Evolutionary conservation across 2,329 filamentous ascomycete genomes (phyloP), one percentile per base, ranked within the genome.

Genomic region (Epichloe glyceriae): DNA sequence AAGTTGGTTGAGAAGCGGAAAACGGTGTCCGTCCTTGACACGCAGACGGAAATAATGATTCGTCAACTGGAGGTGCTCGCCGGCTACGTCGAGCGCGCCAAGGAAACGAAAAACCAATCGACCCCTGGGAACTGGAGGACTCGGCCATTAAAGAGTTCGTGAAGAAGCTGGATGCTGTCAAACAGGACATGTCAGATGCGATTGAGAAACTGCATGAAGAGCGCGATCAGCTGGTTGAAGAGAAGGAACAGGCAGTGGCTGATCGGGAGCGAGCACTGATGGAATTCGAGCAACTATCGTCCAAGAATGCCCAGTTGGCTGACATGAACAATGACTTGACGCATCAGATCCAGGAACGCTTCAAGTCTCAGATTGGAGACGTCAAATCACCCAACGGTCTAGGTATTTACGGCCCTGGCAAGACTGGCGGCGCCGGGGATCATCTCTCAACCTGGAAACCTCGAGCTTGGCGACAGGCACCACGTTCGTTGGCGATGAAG

Each of bases 311-410:
- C 0, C 91, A 97, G 69, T 76, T 98, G 53, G 85, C 88, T 30
- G 88, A 96, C 61, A 82, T 97, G 74, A 97, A 98, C 70, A 95
- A 95, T 60, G 88, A 95, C 63, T 74, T 98, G 51, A 90, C 94
- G 4, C 87, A 95, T 61, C 88, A 90, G 63, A 95, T 97, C 53
- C 91, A 97, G 65, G 88, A 86, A 61, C 80, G 89, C 33, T 94
- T 96, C 73, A 95, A 94, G 70, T 83, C 82, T 44, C 89, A 85
- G 62, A 83, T 78, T 50, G 71, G 71, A 54, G 76, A 74, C 54
- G 59, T 63, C 54, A 74, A 73, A 57, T 65, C 73, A 11, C 66
- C 74, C 19, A 76, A 75, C 46, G 78, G 77, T 10, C 67, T 82
- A 15, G 78, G 77, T 43, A 81, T 81, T 54, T 81, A 80, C 55